These are phyloP conservation scores for Prinsepia uniflora DNA, from an alignment of 306 rosid genomes.

Conservation along the genomic window DNA sequence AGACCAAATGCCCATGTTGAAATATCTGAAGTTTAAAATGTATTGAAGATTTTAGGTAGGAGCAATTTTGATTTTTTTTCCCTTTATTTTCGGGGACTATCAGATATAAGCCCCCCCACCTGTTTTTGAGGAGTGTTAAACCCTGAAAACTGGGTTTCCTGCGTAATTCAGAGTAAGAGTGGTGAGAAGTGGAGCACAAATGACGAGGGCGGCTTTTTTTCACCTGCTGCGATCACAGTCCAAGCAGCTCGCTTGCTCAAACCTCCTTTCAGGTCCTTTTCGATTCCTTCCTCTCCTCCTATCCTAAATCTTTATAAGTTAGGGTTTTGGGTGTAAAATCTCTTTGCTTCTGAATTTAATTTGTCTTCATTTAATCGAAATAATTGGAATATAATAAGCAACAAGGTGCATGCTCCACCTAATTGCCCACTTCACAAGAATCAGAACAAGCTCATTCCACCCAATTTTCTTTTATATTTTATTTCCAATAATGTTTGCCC, in stretches of 20 bases:
- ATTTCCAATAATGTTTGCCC: not conserved
- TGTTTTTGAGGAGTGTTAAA: not conserved
- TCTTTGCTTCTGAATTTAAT: not conserved
- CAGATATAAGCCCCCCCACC: too few relatives aligned
- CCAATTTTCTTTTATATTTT: not conserved
- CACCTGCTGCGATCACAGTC: slow-evolving; percentile 56
- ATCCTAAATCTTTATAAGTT: not conserved
- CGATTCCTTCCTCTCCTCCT: not conserved
- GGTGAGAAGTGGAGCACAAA: slow-evolving; percentile 16
- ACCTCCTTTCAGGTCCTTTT: slow-evolving; percentile 42
- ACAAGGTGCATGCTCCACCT: not conserved
- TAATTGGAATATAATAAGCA: not conserved
- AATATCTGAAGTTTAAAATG: too few relatives aligned
- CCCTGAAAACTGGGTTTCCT: not conserved
- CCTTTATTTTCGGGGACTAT: not conserved
- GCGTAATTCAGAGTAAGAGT: not conserved
- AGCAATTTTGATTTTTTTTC: not conserved
- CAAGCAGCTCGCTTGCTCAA: slow-evolving; percentile 21
- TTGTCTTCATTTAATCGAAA: not conserved
- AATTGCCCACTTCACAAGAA: not conserved
- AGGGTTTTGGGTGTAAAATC: slow-evolving; percentile 9
- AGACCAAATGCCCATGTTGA: slow-evolving; percentile 34
- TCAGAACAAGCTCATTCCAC: not conserved
- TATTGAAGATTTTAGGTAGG: too few relatives aligned
- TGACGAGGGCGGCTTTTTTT: slow-evolving; percentile 61